A percentile compares a stretch with the other conserved stretches of the same genome.
Conservation (phyloP, 2,329 filamentous ascomycete species). For the Volutella citrinella region DNA sequence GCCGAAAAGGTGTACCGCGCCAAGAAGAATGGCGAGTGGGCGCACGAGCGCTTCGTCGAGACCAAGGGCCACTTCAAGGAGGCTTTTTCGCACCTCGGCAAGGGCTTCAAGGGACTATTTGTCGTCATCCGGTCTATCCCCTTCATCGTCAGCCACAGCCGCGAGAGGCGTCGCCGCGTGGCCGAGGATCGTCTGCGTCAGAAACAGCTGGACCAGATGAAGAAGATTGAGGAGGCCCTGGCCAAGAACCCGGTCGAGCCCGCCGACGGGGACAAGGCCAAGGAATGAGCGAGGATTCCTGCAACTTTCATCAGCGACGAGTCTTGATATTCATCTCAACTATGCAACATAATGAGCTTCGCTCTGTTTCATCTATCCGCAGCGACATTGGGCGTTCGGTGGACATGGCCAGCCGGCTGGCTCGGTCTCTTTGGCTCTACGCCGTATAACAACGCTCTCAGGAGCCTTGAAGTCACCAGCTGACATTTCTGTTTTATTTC, state of each 20-base stretch:
- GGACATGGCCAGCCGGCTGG: too few species aligned
- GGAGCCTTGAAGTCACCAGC: too few species aligned
- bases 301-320: too few species aligned
- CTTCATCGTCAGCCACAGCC: constrained; percentile 36
- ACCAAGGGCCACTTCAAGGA: constrained; percentile 38
- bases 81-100: constrained; percentile 33
- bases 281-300: constrained; percentile 1
- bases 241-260: constrained; percentile 23
- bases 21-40: constrained; percentile 38
- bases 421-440: too few species aligned
- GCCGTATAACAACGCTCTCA: too few species aligned
- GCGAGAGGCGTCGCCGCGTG: constrained; percentile 28
- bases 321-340: too few species aligned
- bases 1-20: constrained; percentile 41
- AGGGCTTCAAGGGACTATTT: constrained; percentile 30
- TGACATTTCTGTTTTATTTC: too few species aligned
- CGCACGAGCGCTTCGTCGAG: constrained; percentile 35
- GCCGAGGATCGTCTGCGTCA: constrained; percentile 31
- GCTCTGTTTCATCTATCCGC: too few species aligned
- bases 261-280: constrained; percentile 8
- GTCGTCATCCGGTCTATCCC: constrained; percentile 30
- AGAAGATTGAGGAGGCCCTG: constrained; percentile 12
- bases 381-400: too few species aligned
- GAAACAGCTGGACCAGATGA: constrained; percentile 33
- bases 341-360: too few species aligned